phyloP scores from a whole-genome alignment of 1,284 basidiomycete species.

The Caloboletus inedulis region DNA sequence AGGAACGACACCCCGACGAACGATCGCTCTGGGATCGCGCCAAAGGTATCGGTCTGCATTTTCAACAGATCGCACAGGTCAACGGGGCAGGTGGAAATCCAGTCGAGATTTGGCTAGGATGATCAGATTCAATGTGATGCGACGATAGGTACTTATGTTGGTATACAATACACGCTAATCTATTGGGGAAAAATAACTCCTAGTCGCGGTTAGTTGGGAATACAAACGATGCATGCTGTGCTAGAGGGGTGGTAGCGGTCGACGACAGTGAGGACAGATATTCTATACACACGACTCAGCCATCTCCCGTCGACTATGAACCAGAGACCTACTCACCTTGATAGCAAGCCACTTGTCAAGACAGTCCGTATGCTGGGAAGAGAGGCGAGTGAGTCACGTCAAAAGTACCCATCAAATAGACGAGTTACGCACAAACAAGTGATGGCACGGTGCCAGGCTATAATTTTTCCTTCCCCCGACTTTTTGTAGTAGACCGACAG shows the following conservation, averaged over 20 bases:
- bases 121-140: constrained; percentile 4
- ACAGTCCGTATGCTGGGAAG: constrained; percentile 74
- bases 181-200: not conserved
- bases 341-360: constrained; percentile 87
- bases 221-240: constrained; percentile 5
- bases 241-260: constrained; percentile 73
- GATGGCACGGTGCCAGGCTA: constrained; percentile 85
- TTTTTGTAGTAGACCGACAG: constrained; percentile 34
- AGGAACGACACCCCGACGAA: constrained; percentile 75
- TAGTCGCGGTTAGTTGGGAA: not conserved
- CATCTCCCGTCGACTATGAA: not conserved
- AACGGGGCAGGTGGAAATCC: constrained; percentile 54
- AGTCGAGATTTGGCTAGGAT: constrained; percentile 71
- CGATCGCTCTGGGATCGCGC: constrained; percentile 66
- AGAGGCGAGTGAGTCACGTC: not conserved
- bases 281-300: constrained; percentile 46
- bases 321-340: constrained; percentile 52
- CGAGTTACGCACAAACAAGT: constrained; percentile 70
- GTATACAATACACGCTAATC: constrained; percentile 10
- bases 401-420: not conserved
- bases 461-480: constrained; percentile 59
- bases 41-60: constrained; percentile 47
- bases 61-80: constrained; percentile 53
- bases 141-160: constrained; percentile 4
- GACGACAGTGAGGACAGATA: constrained; percentile 85